These are phyloP conservation scores for Trypanosoma brucei DNA, from an alignment of 208 protist species.

Conservation along the genomic window DNA sequence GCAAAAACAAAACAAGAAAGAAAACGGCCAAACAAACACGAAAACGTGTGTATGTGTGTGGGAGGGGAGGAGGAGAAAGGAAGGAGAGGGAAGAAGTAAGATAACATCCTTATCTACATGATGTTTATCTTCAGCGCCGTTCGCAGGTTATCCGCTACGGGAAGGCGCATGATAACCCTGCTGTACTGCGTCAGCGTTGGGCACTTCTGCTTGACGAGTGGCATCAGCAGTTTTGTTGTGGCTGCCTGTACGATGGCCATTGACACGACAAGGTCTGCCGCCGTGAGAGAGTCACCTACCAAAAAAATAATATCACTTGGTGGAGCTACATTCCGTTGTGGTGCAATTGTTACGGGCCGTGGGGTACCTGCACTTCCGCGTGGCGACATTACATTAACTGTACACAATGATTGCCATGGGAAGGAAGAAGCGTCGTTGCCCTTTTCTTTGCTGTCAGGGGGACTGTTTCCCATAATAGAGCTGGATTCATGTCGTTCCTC, in stretches of 20 bases:
- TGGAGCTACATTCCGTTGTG: slow-evolving; percentile 21
- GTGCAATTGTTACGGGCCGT: slow-evolving; percentile 11
- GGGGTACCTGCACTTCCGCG: background rate
- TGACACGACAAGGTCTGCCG: slow-evolving; percentile 52
- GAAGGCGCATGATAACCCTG: slow-evolving; percentile 47
- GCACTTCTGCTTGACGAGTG: slow-evolving; percentile 21
- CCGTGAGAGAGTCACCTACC: slow-evolving; percentile 68
- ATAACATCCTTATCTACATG: background rate
- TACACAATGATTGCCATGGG: background rate
- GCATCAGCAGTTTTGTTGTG: slow-evolving; percentile 16
- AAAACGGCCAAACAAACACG: too few species aligned
- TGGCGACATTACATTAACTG: background rate
- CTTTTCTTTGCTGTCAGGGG: background rate
- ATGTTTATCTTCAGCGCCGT: slow-evolving; percentile 39
- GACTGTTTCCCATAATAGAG: background rate
- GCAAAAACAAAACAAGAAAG: too few species aligned
- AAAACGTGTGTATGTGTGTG: background rate
- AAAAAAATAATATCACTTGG: slow-evolving; percentile 49
- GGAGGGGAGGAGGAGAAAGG: background rate
- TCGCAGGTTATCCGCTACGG: slow-evolving; percentile 49
- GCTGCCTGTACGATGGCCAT: slow-evolving; percentile 37
- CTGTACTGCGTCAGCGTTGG: slow-evolving; percentile 37
- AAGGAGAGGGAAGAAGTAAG: background rate
- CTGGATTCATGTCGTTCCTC: slow-evolving; percentile 5
- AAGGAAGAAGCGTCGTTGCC: background rate